These are phyloP conservation scores for Keithomyces neogunnii DNA, from an alignment of 2,329 filamentous ascomycete species.

Conservation along the genomic window DNA sequence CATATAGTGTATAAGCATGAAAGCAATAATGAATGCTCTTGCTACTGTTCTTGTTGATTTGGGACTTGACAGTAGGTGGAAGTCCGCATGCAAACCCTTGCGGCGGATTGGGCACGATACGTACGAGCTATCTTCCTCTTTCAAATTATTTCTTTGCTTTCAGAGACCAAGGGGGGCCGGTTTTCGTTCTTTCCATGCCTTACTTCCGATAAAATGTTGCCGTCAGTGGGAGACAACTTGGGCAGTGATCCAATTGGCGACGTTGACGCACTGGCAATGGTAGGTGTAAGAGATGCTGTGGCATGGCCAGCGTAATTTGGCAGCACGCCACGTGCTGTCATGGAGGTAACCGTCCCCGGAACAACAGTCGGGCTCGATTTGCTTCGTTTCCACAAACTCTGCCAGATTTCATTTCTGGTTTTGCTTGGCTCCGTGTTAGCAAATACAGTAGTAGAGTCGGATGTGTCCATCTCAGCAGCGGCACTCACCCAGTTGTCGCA, in stretches of 20 bases:
- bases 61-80: background rate
- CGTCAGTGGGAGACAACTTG: conserved; percentile 18
- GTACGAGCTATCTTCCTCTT: background rate
- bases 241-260: conserved; percentile 20
- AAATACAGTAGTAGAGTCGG: background rate
- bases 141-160: conserved; percentile 6
- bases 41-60: conserved; percentile 12
- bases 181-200: conserved; percentile 34
- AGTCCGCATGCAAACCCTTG: background rate
- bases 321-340: conserved; percentile 44
- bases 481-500: conserved; percentile 21
- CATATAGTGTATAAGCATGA: conserved; percentile 25
- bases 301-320: conserved; percentile 45
- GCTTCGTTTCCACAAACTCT: conserved; percentile 43
- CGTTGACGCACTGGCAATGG: conserved; percentile 29
- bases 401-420: conserved; percentile 37
- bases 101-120: background rate
- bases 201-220: conserved; percentile 11
- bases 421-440: conserved; percentile 19
- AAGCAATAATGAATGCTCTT: conserved; percentile 22
- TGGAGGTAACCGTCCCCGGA: conserved; percentile 41
- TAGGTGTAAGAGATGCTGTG: conserved; percentile 39
- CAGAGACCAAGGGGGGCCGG: conserved; percentile 25
- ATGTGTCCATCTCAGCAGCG: background rate
- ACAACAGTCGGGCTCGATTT: conserved; percentile 36